phyloP scores from a whole-genome alignment of 139 green algal species.

The Astrephomene gubernaculifera region DNA sequence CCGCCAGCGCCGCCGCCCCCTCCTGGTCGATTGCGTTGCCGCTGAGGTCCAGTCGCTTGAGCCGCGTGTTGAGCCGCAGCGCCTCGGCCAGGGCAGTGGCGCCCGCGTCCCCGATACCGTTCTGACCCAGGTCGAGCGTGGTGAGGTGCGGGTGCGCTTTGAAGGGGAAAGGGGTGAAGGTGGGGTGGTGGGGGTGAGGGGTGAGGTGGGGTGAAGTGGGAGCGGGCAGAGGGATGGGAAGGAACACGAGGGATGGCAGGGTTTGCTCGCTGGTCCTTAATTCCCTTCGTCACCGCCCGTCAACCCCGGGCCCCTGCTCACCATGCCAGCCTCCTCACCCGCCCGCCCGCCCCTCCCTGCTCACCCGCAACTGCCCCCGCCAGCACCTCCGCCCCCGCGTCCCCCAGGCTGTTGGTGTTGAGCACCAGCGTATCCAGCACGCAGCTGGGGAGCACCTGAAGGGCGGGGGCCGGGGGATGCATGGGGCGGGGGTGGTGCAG shows the following conservation, averaged over 20 bases:
- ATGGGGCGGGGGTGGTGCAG: too few species aligned
- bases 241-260: not conserved
- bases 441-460: constrained; percentile 60
- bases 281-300: too few species aligned
- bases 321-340: too few species aligned
- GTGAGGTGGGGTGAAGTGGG: not conserved
- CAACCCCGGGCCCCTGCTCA: too few species aligned
- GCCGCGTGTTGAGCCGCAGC: constrained; percentile 91
- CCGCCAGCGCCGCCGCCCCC: constrained; percentile 73
- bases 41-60: constrained; percentile 87
- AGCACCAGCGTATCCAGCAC: constrained; percentile 77
- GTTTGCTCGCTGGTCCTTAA: too few species aligned
- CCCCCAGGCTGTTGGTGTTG: constrained; percentile 81
- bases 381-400: constrained; percentile 72
- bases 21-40: constrained; percentile 67
- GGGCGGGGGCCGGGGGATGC: too few species aligned
- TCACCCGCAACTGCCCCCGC: constrained; percentile 67
- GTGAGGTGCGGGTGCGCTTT: constrained; percentile 70
- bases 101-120: constrained; percentile 84
- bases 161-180: too few species aligned
- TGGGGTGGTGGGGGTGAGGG: not conserved
- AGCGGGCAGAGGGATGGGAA: not conserved
- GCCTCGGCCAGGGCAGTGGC: constrained; percentile 89
- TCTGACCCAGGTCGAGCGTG: constrained; percentile 93
- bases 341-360: not conserved